Percentiles rank a stretch among this genome's conserved stretches.
phyloP scores from a whole-genome alignment of 2,329 filamentous ascomycete species.

The Neonectria faginata region DNA sequence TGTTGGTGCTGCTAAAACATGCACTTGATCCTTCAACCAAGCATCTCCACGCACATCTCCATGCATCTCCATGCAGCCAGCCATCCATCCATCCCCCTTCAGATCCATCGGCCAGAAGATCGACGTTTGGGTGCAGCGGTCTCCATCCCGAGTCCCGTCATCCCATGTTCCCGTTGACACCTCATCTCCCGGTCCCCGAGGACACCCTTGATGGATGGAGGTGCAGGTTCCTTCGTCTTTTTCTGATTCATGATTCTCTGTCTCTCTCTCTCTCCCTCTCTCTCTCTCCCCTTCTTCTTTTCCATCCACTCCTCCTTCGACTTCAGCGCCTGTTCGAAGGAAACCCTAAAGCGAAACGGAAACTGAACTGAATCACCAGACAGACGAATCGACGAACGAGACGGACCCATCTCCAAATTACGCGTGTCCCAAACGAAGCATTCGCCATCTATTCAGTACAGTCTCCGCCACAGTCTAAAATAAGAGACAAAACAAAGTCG shows the following conservation, averaged over 20 bases:
- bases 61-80: not conserved
- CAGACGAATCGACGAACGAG: not conserved
- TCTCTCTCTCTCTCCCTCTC: not conserved
- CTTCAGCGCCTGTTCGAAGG: not conserved
- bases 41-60: conserved; percentile 1
- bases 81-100: not conserved
- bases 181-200: not conserved
- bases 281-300: not conserved
- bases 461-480: conserved; percentile 16
- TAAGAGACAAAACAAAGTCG: conserved; percentile 4
- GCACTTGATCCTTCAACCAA: conserved; percentile 18
- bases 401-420: not conserved
- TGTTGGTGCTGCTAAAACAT: not conserved
- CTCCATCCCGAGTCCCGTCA: conserved; percentile 1
- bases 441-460: not conserved
- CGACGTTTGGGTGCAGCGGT: conserved; percentile 6
- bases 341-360: not conserved
- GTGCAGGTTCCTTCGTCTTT: too few relatives aligned
- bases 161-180: conserved; percentile 14
- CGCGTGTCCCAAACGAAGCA: too few relatives aligned
- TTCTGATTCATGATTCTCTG: not conserved
- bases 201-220: not conserved
- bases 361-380: not conserved
- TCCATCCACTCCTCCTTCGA: not conserved
- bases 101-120: conserved; percentile 18